phyloP scores from a whole-genome alignment of 1,139 yeast genomes.

The Zygosaccharomyces pseudobailii region DNA sequence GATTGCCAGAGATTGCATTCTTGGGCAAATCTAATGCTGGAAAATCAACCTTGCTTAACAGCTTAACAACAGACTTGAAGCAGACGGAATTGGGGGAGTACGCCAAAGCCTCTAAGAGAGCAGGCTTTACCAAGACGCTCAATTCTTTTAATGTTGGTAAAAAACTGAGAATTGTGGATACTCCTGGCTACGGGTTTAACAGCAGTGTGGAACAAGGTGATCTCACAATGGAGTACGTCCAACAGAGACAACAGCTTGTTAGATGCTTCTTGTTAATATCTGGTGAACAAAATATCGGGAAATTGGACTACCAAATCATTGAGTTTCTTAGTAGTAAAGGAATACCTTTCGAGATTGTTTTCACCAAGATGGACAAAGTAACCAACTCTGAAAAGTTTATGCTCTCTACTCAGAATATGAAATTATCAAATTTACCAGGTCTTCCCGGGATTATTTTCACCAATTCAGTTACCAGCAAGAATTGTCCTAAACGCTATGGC shows the following conservation, averaged over 20 bases:
- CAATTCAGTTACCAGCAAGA: conserved; percentile 34
- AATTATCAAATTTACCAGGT: conserved; percentile 32
- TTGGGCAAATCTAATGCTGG: conserved; percentile 84
- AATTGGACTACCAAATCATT: conserved; percentile 51
- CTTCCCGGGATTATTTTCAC: conserved; percentile 40
- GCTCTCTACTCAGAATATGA: conserved; percentile 14
- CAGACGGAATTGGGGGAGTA: conserved; percentile 35
- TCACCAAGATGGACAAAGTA: conserved; percentile 71
- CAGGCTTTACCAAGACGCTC: conserved; percentile 75
- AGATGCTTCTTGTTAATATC: conserved; percentile 61
- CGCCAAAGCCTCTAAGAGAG: conserved; percentile 55
- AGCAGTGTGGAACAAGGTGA: conserved; percentile 64
- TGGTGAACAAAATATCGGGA: conserved; percentile 51
- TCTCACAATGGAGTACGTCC: conserved; percentile 57
- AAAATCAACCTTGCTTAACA: conserved; percentile 69
- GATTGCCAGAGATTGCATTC: conserved; percentile 63
- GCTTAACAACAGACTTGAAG: conserved; percentile 39
- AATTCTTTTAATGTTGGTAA: conserved; percentile 68
- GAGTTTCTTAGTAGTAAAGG: conserved; percentile 50
- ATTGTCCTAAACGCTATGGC: conserved; percentile 37
- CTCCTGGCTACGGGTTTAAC: conserved; percentile 80
- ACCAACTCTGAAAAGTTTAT: conserved; percentile 20
- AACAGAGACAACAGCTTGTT: conserved; percentile 47
- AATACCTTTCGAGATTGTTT: conserved; percentile 63
- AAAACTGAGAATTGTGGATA: conserved; percentile 62